Evolutionary conservation across 495 filamentous ascomycete genomes (phyloP), one percentile per base, ranked within the genome.

Genomic region (Hypoxylon crocopeplum): DNA sequence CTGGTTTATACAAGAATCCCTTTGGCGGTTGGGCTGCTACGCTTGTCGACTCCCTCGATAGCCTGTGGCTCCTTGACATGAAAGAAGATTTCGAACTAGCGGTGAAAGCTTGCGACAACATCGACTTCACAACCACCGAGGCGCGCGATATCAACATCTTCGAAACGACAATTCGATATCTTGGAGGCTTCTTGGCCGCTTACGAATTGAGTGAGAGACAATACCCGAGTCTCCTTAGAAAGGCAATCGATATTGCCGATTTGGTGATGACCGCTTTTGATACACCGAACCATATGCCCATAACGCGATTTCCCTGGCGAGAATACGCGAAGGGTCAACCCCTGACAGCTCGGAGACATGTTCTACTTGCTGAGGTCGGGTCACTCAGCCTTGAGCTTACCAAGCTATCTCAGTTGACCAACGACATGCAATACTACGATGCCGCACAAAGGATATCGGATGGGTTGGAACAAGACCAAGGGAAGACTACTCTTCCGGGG

Each of bases 1-100:
- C 75, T 21, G 84, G 82, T 6, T 65, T 68, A 13, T 78, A 70
- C 20, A 70, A 70, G 24, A 73, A 94, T 66, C 87, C 90, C 0
- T 95, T 96, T 73, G 89, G 84, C 58, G 88, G 88, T 12, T 96
- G 91, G 91, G 90, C 86, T 15, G 91, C 91, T 10, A 95, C 92
- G 1, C 69, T 96, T 48, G 89, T 96, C 5, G 91, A 96, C 78
- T 72, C 86, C 7, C 72, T 96, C 42, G 91, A 96, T 71, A 90
- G 89, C 1, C 67, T 96, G n/a, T 96, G 90, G 90, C 91, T 96
- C 44, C 88, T 95, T 85, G 90, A 80, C 13, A 66, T 93, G 71
- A 85, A 87, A 70, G 80, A 89, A 7, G 90, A 94, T 45, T 96
- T 95, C 68, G 82, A 88, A 30, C 80, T 85, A 41, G 91, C 89